Percentiles rank a stretch among this genome's conserved stretches.
These are phyloP conservation scores for Myxozyma kluyveri DNA, from an alignment of 805 yeast genomes.

Conservation along the genomic window DNA sequence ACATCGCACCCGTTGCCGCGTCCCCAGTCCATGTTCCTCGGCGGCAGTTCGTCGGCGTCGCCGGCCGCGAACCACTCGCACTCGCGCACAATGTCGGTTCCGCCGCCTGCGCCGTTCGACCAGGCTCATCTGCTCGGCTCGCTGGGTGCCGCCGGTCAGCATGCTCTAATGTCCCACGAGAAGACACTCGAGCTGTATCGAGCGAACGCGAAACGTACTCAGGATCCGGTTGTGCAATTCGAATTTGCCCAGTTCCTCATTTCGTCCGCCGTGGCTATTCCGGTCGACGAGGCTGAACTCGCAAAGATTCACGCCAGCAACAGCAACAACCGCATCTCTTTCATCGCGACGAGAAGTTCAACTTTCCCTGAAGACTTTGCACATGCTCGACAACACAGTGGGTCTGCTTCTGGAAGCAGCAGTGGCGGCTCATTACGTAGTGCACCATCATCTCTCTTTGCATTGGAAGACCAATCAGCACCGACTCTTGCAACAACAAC, in stretches of 20 bases:
- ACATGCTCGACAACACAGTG: neutral
- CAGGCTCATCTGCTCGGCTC: conserved; percentile 25
- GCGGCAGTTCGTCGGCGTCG: neutral
- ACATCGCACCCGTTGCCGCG: neutral
- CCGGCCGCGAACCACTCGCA: conserved; percentile 1
- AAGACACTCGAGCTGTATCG: conserved; percentile 85
- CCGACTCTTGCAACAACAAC: neutral
- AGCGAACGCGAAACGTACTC: conserved; percentile 76
- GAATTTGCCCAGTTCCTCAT: conserved; percentile 89
- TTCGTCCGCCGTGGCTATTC: conserved; percentile 63
- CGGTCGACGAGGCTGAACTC: conserved; percentile 3
- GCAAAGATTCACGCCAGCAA: neutral
- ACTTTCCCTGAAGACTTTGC: neutral
- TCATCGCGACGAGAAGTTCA: neutral
- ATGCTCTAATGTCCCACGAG: conserved; percentile 61
- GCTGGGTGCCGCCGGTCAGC: conserved; percentile 27
- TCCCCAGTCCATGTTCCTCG: conserved; percentile 1
- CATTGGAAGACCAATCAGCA: neutral
- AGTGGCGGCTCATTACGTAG: neutral
- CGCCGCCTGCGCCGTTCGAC: conserved; percentile 25
- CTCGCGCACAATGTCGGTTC: conserved; percentile 16
- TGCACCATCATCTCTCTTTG: neutral
- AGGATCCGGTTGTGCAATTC: conserved; percentile 82
- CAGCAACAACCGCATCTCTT: neutral
- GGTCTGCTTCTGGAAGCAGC: neutral